Base-by-base conservation (phyloP, 2,329 filamentous ascomycete species). In the Cadophora malorum region DNA sequence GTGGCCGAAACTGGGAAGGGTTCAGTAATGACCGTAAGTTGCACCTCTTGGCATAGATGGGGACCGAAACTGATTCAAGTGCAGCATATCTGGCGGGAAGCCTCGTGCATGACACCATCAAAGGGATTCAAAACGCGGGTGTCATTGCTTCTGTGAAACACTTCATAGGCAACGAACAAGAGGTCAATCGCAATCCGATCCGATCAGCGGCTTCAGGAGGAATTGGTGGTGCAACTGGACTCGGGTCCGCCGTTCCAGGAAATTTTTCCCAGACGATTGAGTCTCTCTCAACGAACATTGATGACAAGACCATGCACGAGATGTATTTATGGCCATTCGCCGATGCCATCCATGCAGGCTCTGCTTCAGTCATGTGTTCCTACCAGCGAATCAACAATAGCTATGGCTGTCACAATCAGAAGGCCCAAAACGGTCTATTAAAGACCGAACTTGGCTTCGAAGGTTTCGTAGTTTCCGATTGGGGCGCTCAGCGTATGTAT, bases 371-470 rank as follows among this genome's bases (percentile, higher is more conserved):
- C 61, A 97, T 97, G 93, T 96, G 91, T 75, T 88, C 90, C 0
- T 96, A 96, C 74, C 90, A 92, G 70, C 85, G 85, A 82, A 83
- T 91, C 70, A 92, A 92, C 76, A 88, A 89, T 65, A 89, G 86
- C 28, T 84, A 90, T 67, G 88, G 86, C 1, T 93, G 90, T 72
- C 85, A 90, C 68, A 94, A 96, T 78, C 90, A 89, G 71, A 92
- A 94, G 76, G 81, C 93, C 1, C 83, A 95, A 70, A 97, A 96
- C 73, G 90, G 90, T 0, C 82, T 96, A 7, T 81, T 96, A 49
- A 96, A 96, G 75, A 91, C 93, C 64, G 92, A 96, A 77, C 83
- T 96, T 1, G 92, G 92, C 2, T 96, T 96, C 75, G 91, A 96
- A 76, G 93, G 93, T 0, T 94, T 92, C 65, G 86, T 95, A 19